Percentiles rank a stretch among this genome's conserved stretches.
phyloP scores from a whole-genome alignment of 2,329 filamentous ascomycete genomes.

The Sporothrix phasma region DNA sequence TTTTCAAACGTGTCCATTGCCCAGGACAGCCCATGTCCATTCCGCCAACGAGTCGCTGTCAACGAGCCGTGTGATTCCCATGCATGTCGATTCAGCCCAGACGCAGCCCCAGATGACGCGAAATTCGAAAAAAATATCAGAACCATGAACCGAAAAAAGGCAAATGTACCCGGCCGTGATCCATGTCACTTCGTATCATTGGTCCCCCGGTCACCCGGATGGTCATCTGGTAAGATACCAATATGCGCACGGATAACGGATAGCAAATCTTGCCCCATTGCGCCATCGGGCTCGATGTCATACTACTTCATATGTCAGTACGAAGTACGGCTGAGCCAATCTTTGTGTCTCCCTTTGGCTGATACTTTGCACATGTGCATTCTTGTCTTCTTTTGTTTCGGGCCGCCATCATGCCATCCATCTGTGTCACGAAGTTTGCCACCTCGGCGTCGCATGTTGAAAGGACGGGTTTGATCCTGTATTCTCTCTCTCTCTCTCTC shows the following conservation, averaged over 20 bases:
- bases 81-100: not conserved
- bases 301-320: not conserved
- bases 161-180: not conserved
- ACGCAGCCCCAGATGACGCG: not conserved
- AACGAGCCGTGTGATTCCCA: not conserved
- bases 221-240: too few relatives aligned
- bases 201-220: not conserved
- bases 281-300: not conserved
- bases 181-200: not conserved
- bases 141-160: not conserved
- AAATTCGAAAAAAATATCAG: too few relatives aligned
- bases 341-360: not conserved
- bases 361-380: not conserved
- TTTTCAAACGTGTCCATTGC: not conserved
- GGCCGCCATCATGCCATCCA: not conserved
- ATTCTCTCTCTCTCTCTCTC: too few relatives aligned
- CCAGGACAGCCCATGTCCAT: not conserved
- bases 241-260: constrained; percentile 3
- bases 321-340: too few relatives aligned
- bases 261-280: not conserved
- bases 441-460: not conserved
- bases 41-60: not conserved
- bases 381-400: not conserved
- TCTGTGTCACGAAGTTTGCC: not conserved
- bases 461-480: not conserved